A percentile compares a stretch with the other conserved stretches of the same genome.
phyloP scores from a whole-genome alignment of 129 eudicot species.

The Tagetes erecta region DNA sequence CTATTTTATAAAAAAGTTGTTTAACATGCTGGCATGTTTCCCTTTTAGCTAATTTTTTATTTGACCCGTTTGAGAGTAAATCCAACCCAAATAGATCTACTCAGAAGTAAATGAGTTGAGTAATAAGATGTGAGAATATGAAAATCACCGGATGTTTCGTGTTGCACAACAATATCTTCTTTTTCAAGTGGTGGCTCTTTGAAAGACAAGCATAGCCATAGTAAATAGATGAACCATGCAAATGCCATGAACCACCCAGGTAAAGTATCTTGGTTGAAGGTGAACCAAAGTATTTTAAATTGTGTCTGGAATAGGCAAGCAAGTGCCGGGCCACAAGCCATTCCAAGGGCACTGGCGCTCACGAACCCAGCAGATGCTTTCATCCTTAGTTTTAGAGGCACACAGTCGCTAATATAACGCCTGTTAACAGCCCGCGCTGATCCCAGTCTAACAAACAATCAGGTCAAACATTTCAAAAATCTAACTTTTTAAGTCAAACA shows the following conservation, averaged over 20 bases:
- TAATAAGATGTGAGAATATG: conserved; percentile 18
- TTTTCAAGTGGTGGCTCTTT: conserved; percentile 47
- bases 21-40: background rate
- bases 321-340: conserved; percentile 73
- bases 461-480: conserved; percentile 11
- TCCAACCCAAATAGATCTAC: background rate
- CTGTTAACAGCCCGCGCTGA: conserved; percentile 70
- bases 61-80: background rate
- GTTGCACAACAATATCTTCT: conserved; percentile 31
- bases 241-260: conserved; percentile 74
- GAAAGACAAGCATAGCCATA: conserved; percentile 47
- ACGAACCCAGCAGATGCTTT: conserved; percentile 66
- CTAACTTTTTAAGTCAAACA: background rate
- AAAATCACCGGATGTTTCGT: conserved; percentile 38
- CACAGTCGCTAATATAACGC: conserved; percentile 68
- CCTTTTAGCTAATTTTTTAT: background rate
- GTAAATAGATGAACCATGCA: conserved; percentile 54
- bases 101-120: background rate
- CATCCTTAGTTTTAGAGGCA: conserved; percentile 53
- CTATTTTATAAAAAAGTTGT: background rate
- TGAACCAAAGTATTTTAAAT: conserved; percentile 44
- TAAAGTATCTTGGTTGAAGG: conserved; percentile 54
- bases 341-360: conserved; percentile 68
- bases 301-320: conserved; percentile 55
- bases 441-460: conserved; percentile 48